Conservation (phyloP, 371 early-diverging fungal species). For the Mucor saturninus region DNA sequence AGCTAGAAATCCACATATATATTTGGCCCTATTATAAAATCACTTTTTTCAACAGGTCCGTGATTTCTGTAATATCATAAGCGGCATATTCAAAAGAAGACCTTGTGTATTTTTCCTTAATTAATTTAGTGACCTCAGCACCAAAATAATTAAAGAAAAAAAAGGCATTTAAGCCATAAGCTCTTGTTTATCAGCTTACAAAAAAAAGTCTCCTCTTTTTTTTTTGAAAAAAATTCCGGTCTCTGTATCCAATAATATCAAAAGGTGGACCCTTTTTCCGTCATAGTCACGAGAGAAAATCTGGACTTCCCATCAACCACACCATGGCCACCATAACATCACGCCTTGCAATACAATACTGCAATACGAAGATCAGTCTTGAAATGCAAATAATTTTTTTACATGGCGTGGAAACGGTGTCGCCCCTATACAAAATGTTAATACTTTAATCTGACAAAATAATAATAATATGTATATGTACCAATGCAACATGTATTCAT, state of each 20-base stretch:
- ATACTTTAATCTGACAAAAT: slow-evolving; percentile 1
- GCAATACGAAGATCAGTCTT: slow-evolving; percentile 6
- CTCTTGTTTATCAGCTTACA: too few species aligned
- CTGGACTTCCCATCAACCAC: too few species aligned
- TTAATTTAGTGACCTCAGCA: background rate
- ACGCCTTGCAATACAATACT: too few species aligned
- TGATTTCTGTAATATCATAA: background rate
- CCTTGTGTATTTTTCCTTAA: background rate
- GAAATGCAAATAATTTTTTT: slow-evolving; percentile 1
- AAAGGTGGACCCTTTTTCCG: too few species aligned
- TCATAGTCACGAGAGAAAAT: too few species aligned
- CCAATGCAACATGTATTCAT: slow-evolving; percentile 7
- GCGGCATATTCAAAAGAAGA: background rate
- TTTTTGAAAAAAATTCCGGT: too few species aligned
- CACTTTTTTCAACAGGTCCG: background rate
- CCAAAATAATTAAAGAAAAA: too few species aligned
- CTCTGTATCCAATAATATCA: too few species aligned
- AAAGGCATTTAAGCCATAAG: too few species aligned
- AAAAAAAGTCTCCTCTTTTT: too few species aligned
- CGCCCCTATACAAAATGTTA: too few species aligned
- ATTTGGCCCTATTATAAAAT: background rate
- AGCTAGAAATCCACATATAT: background rate
- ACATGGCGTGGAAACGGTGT: slow-evolving; percentile 4
- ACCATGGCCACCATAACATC: too few species aligned
- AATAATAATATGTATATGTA: slow-evolving; percentile 3